A percentile compares a stretch with the other conserved stretches of the same genome.
Conservation (phyloP, 208 protist genomes). For the Acanthamoeba royreba region DNA sequence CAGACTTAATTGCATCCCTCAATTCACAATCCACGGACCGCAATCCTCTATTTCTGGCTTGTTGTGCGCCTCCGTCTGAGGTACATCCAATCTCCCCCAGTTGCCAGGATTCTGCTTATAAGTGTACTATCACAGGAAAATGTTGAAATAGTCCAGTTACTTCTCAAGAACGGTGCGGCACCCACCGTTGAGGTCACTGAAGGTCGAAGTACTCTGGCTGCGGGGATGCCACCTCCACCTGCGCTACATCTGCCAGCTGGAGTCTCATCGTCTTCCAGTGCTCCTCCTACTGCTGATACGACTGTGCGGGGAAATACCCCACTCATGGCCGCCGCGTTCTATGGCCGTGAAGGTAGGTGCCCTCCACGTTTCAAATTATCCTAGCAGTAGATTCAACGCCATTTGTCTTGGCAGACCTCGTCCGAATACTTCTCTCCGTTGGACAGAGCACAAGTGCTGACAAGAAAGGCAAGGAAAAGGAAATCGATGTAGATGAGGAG, state of each 20-base stretch:
- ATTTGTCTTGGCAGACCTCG: background rate
- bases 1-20: background rate
- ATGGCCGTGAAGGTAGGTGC: background rate
- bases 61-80: background rate
- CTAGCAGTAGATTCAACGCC: too few species aligned
- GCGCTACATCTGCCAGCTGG: too few species aligned
- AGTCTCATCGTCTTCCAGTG: too few species aligned
- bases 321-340: slow-evolving; percentile 26
- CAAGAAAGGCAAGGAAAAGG: background rate
- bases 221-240: too few species aligned
- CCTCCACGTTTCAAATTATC: too few species aligned
- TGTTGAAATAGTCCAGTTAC: too few species aligned
- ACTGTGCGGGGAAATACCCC: background rate
- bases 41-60: background rate
- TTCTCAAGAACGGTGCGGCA: too few species aligned
- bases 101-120: background rate
- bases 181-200: too few species aligned
- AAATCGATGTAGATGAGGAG: background rate
- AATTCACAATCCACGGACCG: background rate
- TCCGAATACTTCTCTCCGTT: background rate
- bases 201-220: too few species aligned
- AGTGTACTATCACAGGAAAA: too few species aligned
- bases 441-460: background rate
- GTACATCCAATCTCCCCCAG: background rate
- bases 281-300: too few species aligned